A percentile compares a stretch with the other conserved stretches of the same genome.
phyloP scores from a whole-genome alignment of 2,329 filamentous ascomycete genomes.

The Fusarium armeniacum region DNA sequence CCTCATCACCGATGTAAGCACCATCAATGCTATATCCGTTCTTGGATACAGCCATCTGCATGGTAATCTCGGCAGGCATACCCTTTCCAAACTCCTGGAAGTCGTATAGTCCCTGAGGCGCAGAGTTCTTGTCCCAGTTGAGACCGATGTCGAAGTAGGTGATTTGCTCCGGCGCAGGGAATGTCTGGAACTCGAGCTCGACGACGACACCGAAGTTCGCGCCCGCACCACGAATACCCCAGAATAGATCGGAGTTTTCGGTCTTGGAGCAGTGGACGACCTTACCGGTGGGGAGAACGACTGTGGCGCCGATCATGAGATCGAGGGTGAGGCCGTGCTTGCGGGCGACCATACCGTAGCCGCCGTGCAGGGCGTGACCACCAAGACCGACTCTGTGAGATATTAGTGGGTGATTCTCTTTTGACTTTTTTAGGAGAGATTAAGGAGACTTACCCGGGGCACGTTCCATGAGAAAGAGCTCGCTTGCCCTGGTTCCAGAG shows the following conservation, averaged over 20 bases:
- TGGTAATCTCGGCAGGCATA: conserved; percentile 49
- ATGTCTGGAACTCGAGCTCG: conserved; percentile 51
- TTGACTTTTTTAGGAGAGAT: background rate
- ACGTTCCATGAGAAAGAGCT: conserved; percentile 66
- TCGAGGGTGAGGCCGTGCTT: conserved; percentile 51
- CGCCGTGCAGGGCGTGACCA: conserved; percentile 52
- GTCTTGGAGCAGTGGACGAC: conserved; percentile 48
- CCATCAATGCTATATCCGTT: conserved; percentile 47
- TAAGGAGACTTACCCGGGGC: conserved; percentile 60
- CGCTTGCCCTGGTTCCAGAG: conserved; percentile 58
- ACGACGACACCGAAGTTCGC: conserved; percentile 53
- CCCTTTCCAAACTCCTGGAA: conserved; percentile 52
- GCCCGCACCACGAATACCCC: conserved; percentile 52
- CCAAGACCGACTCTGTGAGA: conserved; percentile 48
- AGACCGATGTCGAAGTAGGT: conserved; percentile 46
- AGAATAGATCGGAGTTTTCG: conserved; percentile 49
- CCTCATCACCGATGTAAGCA: conserved; percentile 44
- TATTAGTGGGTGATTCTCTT: conserved; percentile 8
- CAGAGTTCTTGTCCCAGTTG: conserved; percentile 41
- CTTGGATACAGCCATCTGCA: conserved; percentile 46
- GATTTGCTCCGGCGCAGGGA: conserved; percentile 38
- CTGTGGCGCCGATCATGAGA: conserved; percentile 49
- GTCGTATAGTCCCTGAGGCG: conserved; percentile 39
- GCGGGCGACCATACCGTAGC: conserved; percentile 53
- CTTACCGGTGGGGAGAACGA: conserved; percentile 50